Evolutionary conservation across 2,329 filamentous ascomycete genomes (phyloP).

Genomic region (Alternaria sp.): DNA sequence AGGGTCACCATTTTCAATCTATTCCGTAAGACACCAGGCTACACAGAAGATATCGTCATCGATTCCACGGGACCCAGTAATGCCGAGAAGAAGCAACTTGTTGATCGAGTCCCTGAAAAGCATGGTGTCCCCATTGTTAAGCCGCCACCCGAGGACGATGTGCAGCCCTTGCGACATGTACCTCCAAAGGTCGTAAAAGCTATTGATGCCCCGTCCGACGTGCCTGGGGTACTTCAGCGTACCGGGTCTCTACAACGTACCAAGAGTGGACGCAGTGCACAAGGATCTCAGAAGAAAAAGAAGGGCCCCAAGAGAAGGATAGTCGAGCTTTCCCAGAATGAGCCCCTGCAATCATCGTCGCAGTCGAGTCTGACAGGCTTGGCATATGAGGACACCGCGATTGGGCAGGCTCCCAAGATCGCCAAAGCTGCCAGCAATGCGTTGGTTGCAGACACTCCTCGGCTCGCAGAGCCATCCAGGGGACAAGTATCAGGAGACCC

Average conservation of each 20-base stretch:
- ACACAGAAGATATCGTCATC: slow-evolving; percentile 88
- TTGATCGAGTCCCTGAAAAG: slow-evolving; percentile 80
- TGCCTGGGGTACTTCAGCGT: slow-evolving; percentile 29
- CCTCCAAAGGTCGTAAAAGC: slow-evolving; percentile 65
- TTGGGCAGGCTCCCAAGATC: slow-evolving; percentile 30
- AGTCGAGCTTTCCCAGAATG: slow-evolving; percentile 63
- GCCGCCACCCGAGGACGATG: slow-evolving; percentile 67
- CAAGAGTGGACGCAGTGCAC: slow-evolving; percentile 44
- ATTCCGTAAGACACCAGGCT: slow-evolving; percentile 88
- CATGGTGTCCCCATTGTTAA: slow-evolving; percentile 81
- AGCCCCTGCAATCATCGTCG: slow-evolving; percentile 46
- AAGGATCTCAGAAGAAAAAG: slow-evolving; percentile 65
- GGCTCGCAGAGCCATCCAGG: slow-evolving; percentile 37
- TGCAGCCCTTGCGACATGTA: slow-evolving; percentile 62
- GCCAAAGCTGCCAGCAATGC: slow-evolving; percentile 23
- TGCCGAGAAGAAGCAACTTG: slow-evolving; percentile 81
- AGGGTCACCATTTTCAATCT: slow-evolving; percentile 94
- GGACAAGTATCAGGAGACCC: slow-evolving; percentile 40
- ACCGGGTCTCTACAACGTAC: slow-evolving; percentile 44
- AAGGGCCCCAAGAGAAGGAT: slow-evolving; percentile 65
- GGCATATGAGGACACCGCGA: slow-evolving; percentile 34
- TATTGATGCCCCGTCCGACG: slow-evolving; percentile 30
- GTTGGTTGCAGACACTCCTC: slow-evolving; percentile 28
- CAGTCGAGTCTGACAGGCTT: slow-evolving; percentile 38
- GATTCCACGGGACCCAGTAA: slow-evolving; percentile 86